Evolutionary conservation across 352 stramenopile genomes (phyloP).

Genomic region (Pythium dissotocum): DNA sequence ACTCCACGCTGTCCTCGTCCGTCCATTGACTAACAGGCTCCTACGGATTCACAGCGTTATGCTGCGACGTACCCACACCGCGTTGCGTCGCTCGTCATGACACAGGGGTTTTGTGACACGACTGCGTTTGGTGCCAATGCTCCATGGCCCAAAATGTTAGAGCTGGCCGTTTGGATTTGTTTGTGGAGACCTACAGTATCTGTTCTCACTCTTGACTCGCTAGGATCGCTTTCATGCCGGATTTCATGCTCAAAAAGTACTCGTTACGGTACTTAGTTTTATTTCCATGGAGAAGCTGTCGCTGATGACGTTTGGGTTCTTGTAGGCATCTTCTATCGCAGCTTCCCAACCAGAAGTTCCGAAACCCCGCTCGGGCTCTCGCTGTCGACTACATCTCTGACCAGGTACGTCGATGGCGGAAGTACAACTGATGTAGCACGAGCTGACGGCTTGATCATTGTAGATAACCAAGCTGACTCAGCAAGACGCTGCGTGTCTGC

Average conservation of each 20-base stretch:
- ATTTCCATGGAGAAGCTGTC: not conserved
- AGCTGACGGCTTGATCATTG: not conserved
- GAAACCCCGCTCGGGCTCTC: slow-evolving; percentile 31
- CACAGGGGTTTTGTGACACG: slow-evolving; percentile 66
- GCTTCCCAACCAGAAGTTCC: slow-evolving; percentile 40
- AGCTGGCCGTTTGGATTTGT: not conserved
- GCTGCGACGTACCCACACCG: slow-evolving; percentile 56
- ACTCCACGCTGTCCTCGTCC: not conserved
- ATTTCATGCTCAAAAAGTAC: slow-evolving; percentile 78
- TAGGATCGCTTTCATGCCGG: slow-evolving; percentile 65
- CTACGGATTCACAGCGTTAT: slow-evolving; percentile 40
- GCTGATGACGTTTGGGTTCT: not conserved
- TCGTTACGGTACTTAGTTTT: not conserved
- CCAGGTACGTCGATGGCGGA: slow-evolving; percentile 34
- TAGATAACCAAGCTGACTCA: slow-evolving; percentile 52
- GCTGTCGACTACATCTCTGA: slow-evolving; percentile 71
- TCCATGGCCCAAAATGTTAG: slow-evolving; percentile 59
- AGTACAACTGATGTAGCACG: no score
- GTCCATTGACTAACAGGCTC: not conserved
- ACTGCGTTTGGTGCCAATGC: slow-evolving; percentile 41
- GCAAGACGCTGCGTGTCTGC: slow-evolving; percentile 58
- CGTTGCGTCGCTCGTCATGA: slow-evolving; percentile 60
- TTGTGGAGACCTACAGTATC: not conserved
- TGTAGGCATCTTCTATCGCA: slow-evolving; percentile 54
- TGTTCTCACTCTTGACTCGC: not conserved